Base-by-base conservation (phyloP, 2,329 filamentous ascomycete species). In the Aureobasidium lini region DNA sequence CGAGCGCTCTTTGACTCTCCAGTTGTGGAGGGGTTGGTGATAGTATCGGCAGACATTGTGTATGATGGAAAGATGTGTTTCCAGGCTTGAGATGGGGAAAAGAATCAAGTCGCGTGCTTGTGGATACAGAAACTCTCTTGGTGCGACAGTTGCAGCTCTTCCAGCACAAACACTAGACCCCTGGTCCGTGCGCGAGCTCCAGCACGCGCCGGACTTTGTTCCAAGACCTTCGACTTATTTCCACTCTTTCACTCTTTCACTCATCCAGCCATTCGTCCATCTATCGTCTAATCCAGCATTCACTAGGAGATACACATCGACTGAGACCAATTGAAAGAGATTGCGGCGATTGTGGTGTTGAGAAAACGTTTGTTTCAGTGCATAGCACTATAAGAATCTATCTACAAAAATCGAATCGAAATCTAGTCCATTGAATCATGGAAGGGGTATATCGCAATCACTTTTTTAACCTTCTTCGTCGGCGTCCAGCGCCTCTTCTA, bases 1-100 rank as follows among this genome's bases (percentile, higher is more conserved):
- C 77, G 77, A 34, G 77, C 75, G 62, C 71, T 76, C 73, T 79
- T 80, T 59, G 77, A 78, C 69, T 80, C 77, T 57, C 67, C 70
- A 63, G 85, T 79, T 65, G 88, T 83, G 66, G 82, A 78, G 65
- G 86, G 80, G 75, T 87, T 87, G 72, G 84, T 81, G 67, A 83
- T 79, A 64, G 81, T 73, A 65, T 84, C 70, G 58, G 84, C 79
- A 73, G 89, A 81, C 88, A 91, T 88, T 62, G 62, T 73, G 28
- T 52, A 16, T 36, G 48, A 31, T 40, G 8, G 23, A 16, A 39
- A 6, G 29, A 29, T 39, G 9, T n/a, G 9, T n/a, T 52, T 52
- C 31, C 34, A 10, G 39, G 23, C 48, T 52, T 16, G 18, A 7
- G n/a, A 52, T 52, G 16, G 16, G 18, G 28, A n/a, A 52, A 52